Percentiles rank a stretch among this genome's conserved stretches.
phyloP scores from a whole-genome alignment of 2,329 filamentous ascomycete species.

The Didymella glomerata region DNA sequence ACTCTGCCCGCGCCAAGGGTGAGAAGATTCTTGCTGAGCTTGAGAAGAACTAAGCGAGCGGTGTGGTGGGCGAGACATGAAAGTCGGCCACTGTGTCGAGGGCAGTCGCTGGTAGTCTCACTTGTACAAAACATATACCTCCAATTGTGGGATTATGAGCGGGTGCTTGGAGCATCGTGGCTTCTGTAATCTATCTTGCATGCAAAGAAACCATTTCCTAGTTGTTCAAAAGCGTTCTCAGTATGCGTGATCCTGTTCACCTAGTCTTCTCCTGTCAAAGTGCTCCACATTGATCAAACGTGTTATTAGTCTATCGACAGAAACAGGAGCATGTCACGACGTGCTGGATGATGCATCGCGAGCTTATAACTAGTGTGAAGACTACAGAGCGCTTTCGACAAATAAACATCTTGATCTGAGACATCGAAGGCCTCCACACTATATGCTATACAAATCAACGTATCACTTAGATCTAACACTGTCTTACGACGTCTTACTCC shows the following conservation, averaged over 20 bases:
- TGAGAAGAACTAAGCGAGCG: conserved; percentile 60
- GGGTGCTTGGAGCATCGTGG: conserved; percentile 48
- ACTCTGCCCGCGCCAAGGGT: conserved; percentile 92
- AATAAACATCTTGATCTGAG: not conserved
- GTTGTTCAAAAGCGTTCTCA: conserved; percentile 26
- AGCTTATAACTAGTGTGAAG: not conserved
- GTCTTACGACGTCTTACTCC: too few relatives aligned
- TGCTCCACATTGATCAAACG: not conserved
- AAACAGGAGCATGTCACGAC: not conserved
- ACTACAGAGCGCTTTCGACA: not conserved
- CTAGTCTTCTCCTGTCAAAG: not conserved
- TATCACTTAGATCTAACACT: not conserved
- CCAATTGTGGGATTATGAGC: conserved; percentile 45
- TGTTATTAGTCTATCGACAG: not conserved
- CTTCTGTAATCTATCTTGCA: conserved; percentile 53
- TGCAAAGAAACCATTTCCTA: conserved; percentile 49
- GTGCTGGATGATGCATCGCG: not conserved
- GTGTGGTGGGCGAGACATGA: conserved; percentile 46
- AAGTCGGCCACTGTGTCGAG: conserved; percentile 45
- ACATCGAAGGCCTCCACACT: not conserved
- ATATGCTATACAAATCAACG: not conserved
- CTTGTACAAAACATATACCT: conserved; percentile 52
- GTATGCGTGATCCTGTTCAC: not conserved
- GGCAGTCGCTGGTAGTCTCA: conserved; percentile 46
- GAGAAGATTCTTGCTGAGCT: conserved; percentile 99